Conservation (phyloP, 2,329 filamentous ascomycete genomes). For the Pezicula neosporulosa region DNA sequence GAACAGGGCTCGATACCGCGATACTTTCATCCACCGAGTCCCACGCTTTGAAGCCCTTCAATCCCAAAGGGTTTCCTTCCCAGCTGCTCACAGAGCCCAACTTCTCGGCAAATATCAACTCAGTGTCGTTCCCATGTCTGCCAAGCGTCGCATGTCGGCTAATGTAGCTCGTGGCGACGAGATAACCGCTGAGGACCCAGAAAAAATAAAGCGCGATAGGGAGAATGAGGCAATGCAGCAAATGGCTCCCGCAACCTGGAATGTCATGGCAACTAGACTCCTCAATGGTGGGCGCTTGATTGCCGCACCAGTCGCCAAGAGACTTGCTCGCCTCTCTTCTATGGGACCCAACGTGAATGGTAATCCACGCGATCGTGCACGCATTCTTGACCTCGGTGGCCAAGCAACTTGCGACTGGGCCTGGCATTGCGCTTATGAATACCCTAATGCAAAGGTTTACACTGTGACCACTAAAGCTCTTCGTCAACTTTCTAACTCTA, state of each 20-base stretch:
- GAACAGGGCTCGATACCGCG: constrained; percentile 60
- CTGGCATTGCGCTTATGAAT: constrained; percentile 86
- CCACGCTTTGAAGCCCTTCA: constrained; percentile 87
- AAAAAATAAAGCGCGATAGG: constrained; percentile 65
- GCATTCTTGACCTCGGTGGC: constrained; percentile 84
- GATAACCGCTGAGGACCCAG: constrained; percentile 57
- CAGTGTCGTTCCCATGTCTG: constrained; percentile 63
- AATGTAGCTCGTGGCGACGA: constrained; percentile 74
- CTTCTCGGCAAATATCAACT: constrained; percentile 84
- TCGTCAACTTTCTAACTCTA: constrained; percentile 67
- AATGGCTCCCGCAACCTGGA: constrained; percentile 58
- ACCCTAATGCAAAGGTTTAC: constrained; percentile 81
- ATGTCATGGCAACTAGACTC: constrained; percentile 56
- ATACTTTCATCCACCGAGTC: constrained; percentile 82
- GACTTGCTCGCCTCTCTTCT: constrained; percentile 51
- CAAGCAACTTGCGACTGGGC: constrained; percentile 89
- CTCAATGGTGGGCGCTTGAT: constrained; percentile 64
- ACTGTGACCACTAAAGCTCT: constrained; percentile 77
- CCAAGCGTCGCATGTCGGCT: constrained; percentile 67
- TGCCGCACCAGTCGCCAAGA: constrained; percentile 60
- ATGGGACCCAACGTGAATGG: constrained; percentile 42
- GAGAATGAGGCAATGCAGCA: constrained; percentile 78
- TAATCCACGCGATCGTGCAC: constrained; percentile 47
- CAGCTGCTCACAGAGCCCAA: constrained; percentile 71
- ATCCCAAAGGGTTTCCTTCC: constrained; percentile 72